Percentiles rank a stretch among this genome's conserved stretches.
Conservation (phyloP, 495 filamentous ascomycete genomes). For the Aspergillus ostianus region DNA sequence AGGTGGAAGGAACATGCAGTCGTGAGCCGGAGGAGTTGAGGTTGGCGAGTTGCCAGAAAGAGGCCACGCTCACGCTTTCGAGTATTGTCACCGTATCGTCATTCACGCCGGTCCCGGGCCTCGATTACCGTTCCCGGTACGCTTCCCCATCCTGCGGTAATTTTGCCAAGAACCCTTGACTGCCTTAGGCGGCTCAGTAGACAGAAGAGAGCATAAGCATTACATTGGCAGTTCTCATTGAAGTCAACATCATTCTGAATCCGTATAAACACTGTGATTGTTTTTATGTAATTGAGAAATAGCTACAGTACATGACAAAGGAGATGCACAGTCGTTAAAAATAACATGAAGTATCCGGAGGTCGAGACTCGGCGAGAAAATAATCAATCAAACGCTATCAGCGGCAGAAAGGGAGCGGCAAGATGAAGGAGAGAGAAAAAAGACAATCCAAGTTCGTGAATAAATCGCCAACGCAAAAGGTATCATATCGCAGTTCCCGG, state of each 20-base stretch:
- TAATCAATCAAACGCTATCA: constrained; percentile 20
- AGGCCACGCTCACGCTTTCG: constrained; percentile 49
- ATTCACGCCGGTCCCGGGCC: constrained; percentile 29
- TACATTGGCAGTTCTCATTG: too few relatives aligned
- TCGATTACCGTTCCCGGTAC: background rate
- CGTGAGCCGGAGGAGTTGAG: constrained; percentile 20
- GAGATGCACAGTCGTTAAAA: constrained; percentile 26
- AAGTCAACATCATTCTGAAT: background rate
- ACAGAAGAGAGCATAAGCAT: background rate
- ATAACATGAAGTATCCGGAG: constrained; percentile 11
- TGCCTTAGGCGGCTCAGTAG: too few relatives aligned
- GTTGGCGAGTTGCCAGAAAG: constrained; percentile 36
- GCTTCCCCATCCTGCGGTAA: background rate
- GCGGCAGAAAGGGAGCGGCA: constrained; percentile 20
- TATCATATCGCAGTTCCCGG: constrained; percentile 36
- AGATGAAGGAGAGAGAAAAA: constrained; percentile 20
- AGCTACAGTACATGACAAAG: constrained; percentile 23
- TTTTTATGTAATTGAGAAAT: constrained; percentile 14
- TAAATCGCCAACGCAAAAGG: constrained; percentile 28
- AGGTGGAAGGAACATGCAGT: constrained; percentile 13
- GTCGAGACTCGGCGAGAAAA: background rate
- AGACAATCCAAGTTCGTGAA: constrained; percentile 27
- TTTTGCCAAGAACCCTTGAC: background rate
- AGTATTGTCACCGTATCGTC: constrained; percentile 24
- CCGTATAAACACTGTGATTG: background rate